Base-by-base conservation (phyloP, 768 basidiomycete species). In the Termitomyces sp. region DNA sequence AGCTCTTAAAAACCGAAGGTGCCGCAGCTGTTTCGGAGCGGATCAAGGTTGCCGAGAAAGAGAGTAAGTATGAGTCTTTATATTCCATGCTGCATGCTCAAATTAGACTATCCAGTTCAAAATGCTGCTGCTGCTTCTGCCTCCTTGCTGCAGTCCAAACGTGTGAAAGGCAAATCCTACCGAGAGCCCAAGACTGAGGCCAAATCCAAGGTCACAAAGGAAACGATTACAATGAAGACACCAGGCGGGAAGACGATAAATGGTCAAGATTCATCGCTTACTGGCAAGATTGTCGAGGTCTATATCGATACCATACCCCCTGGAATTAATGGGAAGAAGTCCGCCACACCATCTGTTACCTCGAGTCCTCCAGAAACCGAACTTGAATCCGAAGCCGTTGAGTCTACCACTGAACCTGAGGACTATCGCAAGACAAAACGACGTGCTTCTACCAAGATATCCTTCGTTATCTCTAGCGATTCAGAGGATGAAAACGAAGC, bases 141-240 rank as follows among this genome's bases (percentile, higher is more conserved):
- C 27, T 72, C 74, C 60, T 75, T 62, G 61, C 74, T 51, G 64
- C 77, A 54, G 68, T 73, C 83, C 18, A 93, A 91, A 64, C 81
- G 91, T 38, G 73, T 91, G 45, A 88, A 84, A 65, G 91, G 91
- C 36, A 86, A 84, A 64, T 73, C 79, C 2, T 91, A 91, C 66
- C 82, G 85, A 31, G 79, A 86, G 4, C 84, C 83, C 11, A 54
- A 45, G 5, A 38, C 18, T n/a, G 47, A 54, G 32, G 27, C 57
- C 29, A 42, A 54, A 51, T 35, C 45, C 31, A 56, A 3, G 20
- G 33, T 11, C 25, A 5, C 27, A 56, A 59, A 29, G 32, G 53
- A 58, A 35, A 54, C 53, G 20, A 41, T 43, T 3, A 27, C 16
- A 20, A 18, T 40, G 38, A 44, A 57, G n/a, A n/a, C n/a, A n/a